Evolutionary conservation across 129 eudicot genomes (phyloP).

Genomic region (Escallonia rubra): DNA sequence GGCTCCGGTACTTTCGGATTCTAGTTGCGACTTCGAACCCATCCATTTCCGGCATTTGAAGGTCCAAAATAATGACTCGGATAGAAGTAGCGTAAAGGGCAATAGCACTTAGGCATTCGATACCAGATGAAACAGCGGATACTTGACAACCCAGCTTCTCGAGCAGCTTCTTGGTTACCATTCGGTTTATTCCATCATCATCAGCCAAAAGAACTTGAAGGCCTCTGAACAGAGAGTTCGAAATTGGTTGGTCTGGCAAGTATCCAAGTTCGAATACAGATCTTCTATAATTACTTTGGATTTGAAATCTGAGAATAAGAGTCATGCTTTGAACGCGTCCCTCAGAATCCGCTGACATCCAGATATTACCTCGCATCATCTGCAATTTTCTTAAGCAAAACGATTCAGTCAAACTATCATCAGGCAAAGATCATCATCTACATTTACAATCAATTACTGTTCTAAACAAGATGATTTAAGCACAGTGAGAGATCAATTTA

Average conservation of each 20-base stretch:
- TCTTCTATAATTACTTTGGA: constrained; percentile 31
- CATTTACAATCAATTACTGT: no score
- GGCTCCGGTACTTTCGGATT: constrained; percentile 62
- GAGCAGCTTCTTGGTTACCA: constrained; percentile 73
- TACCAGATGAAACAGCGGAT: constrained; percentile 65
- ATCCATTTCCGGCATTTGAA: constrained; percentile 93
- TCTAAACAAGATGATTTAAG: no score
- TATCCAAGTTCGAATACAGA: constrained; percentile 32
- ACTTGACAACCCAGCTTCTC: constrained; percentile 82
- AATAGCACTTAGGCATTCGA: constrained; percentile 58
- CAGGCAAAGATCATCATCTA: not conserved
- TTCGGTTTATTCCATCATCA: constrained; percentile 62
- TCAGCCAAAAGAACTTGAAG: constrained; percentile 70
- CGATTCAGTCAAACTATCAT: not conserved
- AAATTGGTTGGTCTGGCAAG: constrained; percentile 37
- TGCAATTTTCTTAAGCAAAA: constrained; percentile 17
- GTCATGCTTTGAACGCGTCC: constrained; percentile 62
- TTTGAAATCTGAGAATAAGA: constrained; percentile 63
- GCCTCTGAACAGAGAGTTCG: constrained; percentile 69
- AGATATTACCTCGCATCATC: constrained; percentile 92
- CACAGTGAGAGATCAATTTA: no score
- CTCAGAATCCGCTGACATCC: constrained; percentile 46
- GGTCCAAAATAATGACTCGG: constrained; percentile 61
- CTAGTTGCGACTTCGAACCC: constrained; percentile 79
- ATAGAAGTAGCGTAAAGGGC: constrained; percentile 44